Evolutionary conservation across 768 basidiomycete species (phyloP).

Genomic region (Phaffia australis): DNA sequence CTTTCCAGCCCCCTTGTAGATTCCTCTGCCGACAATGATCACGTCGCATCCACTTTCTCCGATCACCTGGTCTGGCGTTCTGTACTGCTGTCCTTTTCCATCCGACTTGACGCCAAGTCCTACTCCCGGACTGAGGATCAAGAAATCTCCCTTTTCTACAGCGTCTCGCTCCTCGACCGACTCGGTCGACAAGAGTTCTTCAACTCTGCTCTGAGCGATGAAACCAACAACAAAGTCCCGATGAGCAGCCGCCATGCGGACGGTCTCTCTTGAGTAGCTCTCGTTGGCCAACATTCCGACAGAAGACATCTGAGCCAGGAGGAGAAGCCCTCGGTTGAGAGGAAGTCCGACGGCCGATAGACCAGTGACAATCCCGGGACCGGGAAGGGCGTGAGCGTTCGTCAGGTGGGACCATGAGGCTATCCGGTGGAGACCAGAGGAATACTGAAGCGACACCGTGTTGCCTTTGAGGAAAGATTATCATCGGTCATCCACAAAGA

Average conservation of each 20-base stretch:
- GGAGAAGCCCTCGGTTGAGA: constrained; percentile 69
- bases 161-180: constrained; percentile 29
- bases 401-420: constrained; percentile 93
- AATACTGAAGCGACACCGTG: constrained; percentile 90
- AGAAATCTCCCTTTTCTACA: constrained; percentile 58
- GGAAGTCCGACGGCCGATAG: constrained; percentile 76
- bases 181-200: constrained; percentile 34
- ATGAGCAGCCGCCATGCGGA: constrained; percentile 72
- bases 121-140: constrained; percentile 87
- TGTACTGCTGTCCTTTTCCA: constrained; percentile 86
- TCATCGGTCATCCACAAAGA: background rate
- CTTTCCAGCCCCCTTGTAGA: constrained; percentile 56
- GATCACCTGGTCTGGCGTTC: constrained; percentile 76
- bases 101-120: constrained; percentile 70
- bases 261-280: constrained; percentile 67
- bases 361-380: constrained; percentile 87
- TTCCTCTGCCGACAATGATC: constrained; percentile 92
- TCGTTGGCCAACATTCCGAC: constrained; percentile 74
- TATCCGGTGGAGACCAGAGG: constrained; percentile 82
- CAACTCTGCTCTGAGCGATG: constrained; percentile 80
- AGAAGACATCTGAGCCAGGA: constrained; percentile 95
- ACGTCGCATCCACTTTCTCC: constrained; percentile 76
- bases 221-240: constrained; percentile 82
- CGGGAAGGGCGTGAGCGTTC: constrained; percentile 91
- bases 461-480: constrained; percentile 52